A percentile compares a stretch with the other conserved stretches of the same genome.
Conservation (phyloP, 2,329 filamentous ascomycete species). For the Venturia pyrina region DNA sequence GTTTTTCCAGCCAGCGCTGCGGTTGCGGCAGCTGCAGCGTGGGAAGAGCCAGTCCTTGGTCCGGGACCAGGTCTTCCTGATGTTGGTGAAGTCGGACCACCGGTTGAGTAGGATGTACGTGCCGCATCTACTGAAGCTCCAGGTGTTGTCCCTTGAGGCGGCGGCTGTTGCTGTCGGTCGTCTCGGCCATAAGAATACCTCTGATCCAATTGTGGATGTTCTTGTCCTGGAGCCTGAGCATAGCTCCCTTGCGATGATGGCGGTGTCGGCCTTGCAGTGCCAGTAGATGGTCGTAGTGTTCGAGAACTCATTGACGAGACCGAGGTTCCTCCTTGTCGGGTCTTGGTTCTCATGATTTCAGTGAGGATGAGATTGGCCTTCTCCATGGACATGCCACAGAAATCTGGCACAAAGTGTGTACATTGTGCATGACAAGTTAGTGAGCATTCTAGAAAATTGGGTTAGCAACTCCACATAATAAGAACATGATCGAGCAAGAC, state of each 20-base stretch:
- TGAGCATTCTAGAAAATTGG: conserved; percentile 60
- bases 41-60: conserved; percentile 14
- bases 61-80: conserved; percentile 2
- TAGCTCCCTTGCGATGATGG: conserved; percentile 26
- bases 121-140: conserved; percentile 38
- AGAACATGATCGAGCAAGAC: conserved; percentile 17
- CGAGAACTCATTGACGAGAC: conserved; percentile 50
- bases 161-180: conserved; percentile 17
- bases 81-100: conserved; percentile 15
- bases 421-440: conserved; percentile 87
- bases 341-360: conserved; percentile 72
- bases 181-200: conserved; percentile 41
- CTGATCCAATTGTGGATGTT: conserved; percentile 28
- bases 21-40: conserved; percentile 16
- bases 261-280: conserved; percentile 30
- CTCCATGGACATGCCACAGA: conserved; percentile 99
- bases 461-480: conserved; percentile 16
- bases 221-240: conserved; percentile 24
- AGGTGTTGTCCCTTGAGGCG: conserved; percentile 27
- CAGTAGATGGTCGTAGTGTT: conserved; percentile 49
- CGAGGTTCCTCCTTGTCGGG: conserved; percentile 44
- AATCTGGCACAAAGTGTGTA: conserved; percentile 92
- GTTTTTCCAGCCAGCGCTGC: conserved; percentile 16
- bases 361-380: conserved; percentile 88
- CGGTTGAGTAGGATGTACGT: conserved; percentile 31